These are phyloP conservation scores for Angophora floribunda DNA, from an alignment of 345 rosid genomes.

Conservation along the genomic window DNA sequence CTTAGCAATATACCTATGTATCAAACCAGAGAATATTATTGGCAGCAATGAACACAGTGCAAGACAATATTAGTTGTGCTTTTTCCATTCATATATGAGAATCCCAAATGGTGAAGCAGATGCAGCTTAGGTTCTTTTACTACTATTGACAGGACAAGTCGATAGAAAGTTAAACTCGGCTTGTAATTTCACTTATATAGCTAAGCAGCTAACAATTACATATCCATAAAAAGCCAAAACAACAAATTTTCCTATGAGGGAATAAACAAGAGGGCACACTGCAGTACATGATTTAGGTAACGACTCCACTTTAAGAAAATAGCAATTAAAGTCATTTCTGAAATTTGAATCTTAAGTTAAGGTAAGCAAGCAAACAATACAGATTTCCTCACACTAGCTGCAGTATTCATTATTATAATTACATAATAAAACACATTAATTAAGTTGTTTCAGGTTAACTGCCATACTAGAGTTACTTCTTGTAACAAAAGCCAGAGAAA, in stretches of 20 bases:
- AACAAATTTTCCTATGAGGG: background rate
- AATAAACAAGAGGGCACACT: background rate
- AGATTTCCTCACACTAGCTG: background rate
- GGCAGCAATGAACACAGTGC: background rate
- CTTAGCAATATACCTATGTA: constrained; percentile 79
- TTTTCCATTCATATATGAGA: background rate
- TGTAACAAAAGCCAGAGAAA: background rate
- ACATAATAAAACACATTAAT: background rate
- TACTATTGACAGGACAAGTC: background rate
- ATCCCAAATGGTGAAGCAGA: background rate
- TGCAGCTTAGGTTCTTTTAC: background rate
- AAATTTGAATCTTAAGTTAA: background rate
- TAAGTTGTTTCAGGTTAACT: background rate
- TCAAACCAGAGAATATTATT: background rate
- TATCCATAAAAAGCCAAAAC: background rate
- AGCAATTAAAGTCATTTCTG: background rate
- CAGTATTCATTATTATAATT: background rate
- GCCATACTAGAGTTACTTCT: background rate
- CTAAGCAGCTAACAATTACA: background rate
- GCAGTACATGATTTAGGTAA: background rate
- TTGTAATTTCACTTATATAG: background rate
- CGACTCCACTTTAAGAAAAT: background rate
- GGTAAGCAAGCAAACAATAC: background rate
- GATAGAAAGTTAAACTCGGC: background rate
- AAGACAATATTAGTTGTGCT: background rate